Base-by-base conservation (phyloP, 2,329 filamentous ascomycete species). In the Epichloe gansuensis region DNA sequence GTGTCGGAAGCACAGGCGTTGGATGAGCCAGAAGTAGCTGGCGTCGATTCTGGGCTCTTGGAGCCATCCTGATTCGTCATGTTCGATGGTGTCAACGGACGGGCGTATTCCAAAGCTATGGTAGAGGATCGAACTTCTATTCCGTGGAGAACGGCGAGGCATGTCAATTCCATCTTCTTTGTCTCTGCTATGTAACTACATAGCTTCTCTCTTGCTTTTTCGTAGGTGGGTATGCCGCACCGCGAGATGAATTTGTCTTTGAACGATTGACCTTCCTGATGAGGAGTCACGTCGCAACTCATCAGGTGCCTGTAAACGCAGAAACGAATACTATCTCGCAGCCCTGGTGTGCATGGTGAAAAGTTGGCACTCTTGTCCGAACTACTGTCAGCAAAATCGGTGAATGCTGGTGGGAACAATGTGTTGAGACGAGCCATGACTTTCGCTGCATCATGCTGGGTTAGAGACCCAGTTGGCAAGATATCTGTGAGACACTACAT, bases 341-440 rank as follows among this genome's bases (percentile, higher is more conserved):
- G 55, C 0, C 63, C 61, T 2, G 57, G 48, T 0, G 67, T 63
- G 52, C 63, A 65, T 1, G 66, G 65, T 11, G 58, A 58, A 7
- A 63, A 57, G 17, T 65, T 59, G 4, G 60, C 8, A 34, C 63
- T 61, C 3, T 63, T 55, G 35, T 17, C 38, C 6, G n/a, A 25
- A 9, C 2, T 53, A 50, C 15, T 57, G 49, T 37, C 57, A 53
- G 17, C 62, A 54, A 11, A 63, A 38, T 31, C 53, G 8, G 59
- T 50, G 9, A 57, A 51, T 9, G 51, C 46, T 1, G 66, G 53
- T 1, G 68, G 65, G 37, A 70, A 67, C 21, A 71, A 56, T 5
- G 68, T 61, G 48, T 71, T 70, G 25, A 70, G 56, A 6, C 60
- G 58, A 23, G 65, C 67, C 66, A 70, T 64, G 37, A 67, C 59